Evolutionary conservation across 2,329 filamentous ascomycete genomes (phyloP).

Genomic region (Microcyclospora tardicrescens): DNA sequence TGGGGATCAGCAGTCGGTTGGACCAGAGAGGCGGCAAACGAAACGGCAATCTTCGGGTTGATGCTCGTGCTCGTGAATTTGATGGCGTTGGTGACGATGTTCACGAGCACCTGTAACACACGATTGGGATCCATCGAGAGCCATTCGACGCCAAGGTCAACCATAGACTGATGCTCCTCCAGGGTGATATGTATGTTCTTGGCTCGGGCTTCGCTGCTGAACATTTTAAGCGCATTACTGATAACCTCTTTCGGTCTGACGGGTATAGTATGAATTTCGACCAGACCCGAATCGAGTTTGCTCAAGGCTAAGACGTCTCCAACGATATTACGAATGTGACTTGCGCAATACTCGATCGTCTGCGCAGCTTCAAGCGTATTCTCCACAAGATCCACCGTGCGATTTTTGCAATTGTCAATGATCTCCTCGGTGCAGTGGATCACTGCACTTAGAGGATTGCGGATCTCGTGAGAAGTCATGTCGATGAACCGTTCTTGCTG

Average conservation of each 20-base stretch:
- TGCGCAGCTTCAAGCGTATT: constrained; percentile 15
- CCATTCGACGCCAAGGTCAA: constrained; percentile 6
- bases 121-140: constrained; percentile 11
- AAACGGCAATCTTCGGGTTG: constrained; percentile 2
- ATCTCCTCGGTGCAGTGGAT: constrained; percentile 29
- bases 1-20: not conserved
- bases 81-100: constrained; percentile 16
- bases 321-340: constrained; percentile 29
- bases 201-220: constrained; percentile 25
- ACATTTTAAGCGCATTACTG: constrained; percentile 25
- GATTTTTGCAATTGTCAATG: constrained; percentile 1
- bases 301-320: constrained; percentile 36
- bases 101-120: constrained; percentile 14
- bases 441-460: constrained; percentile 32
- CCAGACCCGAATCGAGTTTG: constrained; percentile 21
- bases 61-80: constrained; percentile 14
- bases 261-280: constrained; percentile 25
- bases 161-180: constrained; percentile 18
- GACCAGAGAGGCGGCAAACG: not conserved
- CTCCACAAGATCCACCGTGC: not conserved
- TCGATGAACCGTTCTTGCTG: constrained; percentile 22
- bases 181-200: constrained; percentile 25
- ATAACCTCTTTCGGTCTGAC: constrained; percentile 23
- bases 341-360: constrained; percentile 19
- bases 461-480: constrained; percentile 28